These are phyloP conservation scores for Flagelloscypha sp. DNA, from an alignment of 768 basidiomycete species.

Conservation along the genomic window DNA sequence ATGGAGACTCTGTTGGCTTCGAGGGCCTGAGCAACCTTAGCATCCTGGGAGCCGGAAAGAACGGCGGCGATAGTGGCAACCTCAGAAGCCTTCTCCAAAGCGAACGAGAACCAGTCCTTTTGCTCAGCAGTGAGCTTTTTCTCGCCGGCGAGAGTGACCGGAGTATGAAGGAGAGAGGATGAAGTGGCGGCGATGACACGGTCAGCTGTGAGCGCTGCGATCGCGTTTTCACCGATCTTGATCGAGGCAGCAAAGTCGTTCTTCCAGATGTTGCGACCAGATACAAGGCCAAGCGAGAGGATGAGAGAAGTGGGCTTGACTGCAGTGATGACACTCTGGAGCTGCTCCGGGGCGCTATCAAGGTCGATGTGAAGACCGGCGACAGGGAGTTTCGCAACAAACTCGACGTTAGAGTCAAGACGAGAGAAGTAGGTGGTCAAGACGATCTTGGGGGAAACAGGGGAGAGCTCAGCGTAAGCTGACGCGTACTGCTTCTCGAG, in stretches of 20 bases:
- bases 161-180: conserved; percentile 96
- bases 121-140: conserved; percentile 82
- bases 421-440: conserved; percentile 96
- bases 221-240: conserved; percentile 75
- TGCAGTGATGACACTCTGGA: conserved; percentile 72
- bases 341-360: conserved; percentile 85
- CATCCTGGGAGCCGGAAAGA: conserved; percentile 78
- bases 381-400: conserved; percentile 85
- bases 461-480: conserved; percentile 74
- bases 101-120: conserved; percentile 98
- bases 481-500: conserved; percentile 73
- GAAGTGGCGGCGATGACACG: conserved; percentile 93
- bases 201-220: conserved; percentile 73
- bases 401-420: conserved; percentile 85
- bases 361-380: conserved; percentile 95
- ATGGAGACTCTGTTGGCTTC: conserved; percentile 90
- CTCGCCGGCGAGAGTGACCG: conserved; percentile 91
- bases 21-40: conserved; percentile 59
- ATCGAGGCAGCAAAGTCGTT: conserved; percentile 81
- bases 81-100: conserved; percentile 90
- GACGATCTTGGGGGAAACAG: conserved; percentile 84
- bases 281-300: conserved; percentile 92
- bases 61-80: conserved; percentile 81
- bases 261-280: conserved; percentile 99
- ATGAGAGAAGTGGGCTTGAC: conserved; percentile 74